Conservation (phyloP, 345 rosid species). For the Heritiera fomes region DNA sequence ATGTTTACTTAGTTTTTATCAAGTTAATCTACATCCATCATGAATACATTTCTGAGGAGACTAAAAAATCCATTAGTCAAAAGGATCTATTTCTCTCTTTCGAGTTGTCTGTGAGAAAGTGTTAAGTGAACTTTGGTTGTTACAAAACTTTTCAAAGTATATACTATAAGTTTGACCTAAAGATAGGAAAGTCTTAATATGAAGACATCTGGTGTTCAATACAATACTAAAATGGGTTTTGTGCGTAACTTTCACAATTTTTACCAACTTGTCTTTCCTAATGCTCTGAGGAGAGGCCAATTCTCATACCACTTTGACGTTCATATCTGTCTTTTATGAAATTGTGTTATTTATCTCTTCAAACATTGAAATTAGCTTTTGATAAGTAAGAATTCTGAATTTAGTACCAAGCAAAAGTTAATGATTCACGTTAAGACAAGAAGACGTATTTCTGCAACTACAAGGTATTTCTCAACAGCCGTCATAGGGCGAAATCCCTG, state of each 20-base stretch:
- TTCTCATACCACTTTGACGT: not conserved
- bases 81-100: not conserved
- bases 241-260: not conserved
- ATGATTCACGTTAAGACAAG: too few relatives aligned
- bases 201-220: not conserved
- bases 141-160: not conserved
- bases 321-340: too few relatives aligned
- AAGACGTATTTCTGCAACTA: too few relatives aligned
- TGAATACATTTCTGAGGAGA: not conserved
- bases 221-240: not conserved
- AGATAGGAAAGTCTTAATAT: not conserved
- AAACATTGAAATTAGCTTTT: too few relatives aligned
- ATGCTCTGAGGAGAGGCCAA: not conserved
- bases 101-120: not conserved
- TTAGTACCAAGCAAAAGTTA: too few relatives aligned
- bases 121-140: not conserved
- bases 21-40: not conserved
- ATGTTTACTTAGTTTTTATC: slow-evolving; percentile 14
- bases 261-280: not conserved
- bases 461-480: too few relatives aligned
- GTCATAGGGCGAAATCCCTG: too few relatives aligned
- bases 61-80: not conserved
- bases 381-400: too few relatives aligned
- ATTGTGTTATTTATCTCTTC: too few relatives aligned
- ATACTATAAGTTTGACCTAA: not conserved